These are phyloP conservation scores for Echites panduratus DNA, from an alignment of 257 asterid species.

Conservation along the genomic window DNA sequence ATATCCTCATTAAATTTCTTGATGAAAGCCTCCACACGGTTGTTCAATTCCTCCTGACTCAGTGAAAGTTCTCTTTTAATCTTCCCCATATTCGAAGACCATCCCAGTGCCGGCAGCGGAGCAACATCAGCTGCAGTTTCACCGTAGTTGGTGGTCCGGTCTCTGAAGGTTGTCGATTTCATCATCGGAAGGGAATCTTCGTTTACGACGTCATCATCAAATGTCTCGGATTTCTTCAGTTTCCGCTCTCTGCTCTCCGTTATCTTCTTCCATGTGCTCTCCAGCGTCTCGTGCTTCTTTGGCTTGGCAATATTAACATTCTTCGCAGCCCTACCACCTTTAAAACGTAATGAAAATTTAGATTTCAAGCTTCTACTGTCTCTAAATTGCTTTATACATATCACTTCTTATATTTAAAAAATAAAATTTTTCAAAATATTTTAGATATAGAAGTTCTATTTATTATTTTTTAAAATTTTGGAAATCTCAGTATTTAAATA, in stretches of 20 bases:
- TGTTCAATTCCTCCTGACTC: conserved; percentile 34
- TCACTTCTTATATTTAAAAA: too few species aligned
- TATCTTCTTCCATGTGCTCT: conserved; percentile 78
- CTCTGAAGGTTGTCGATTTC: conserved; percentile 54
- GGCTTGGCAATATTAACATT: conserved; percentile 27
- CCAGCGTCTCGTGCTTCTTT: conserved; percentile 51
- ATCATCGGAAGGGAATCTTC: conserved; percentile 9
- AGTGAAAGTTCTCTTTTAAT: conserved; percentile 22
- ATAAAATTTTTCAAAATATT: too few species aligned
- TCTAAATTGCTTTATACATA: too few species aligned
- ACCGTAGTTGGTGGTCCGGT: conserved; percentile 23
- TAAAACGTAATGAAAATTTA: not conserved
- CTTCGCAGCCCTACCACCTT: conserved; percentile 32
- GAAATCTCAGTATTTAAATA: too few species aligned
- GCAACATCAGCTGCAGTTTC: not conserved
- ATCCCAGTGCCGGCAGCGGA: conserved; percentile 6
- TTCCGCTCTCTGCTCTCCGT: conserved; percentile 56
- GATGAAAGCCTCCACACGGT: conserved; percentile 36
- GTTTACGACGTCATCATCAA: conserved; percentile 8
- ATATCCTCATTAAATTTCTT: conserved; percentile 37
- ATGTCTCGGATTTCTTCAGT: conserved; percentile 46
- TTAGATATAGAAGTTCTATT: too few species aligned
- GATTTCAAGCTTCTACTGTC: too few species aligned
- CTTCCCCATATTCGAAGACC: conserved; percentile 2
- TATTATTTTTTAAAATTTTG: too few species aligned